Evolutionary conservation across 2,329 filamentous ascomycete species (phyloP).

Genomic region (Exophiala calicioides): DNA sequence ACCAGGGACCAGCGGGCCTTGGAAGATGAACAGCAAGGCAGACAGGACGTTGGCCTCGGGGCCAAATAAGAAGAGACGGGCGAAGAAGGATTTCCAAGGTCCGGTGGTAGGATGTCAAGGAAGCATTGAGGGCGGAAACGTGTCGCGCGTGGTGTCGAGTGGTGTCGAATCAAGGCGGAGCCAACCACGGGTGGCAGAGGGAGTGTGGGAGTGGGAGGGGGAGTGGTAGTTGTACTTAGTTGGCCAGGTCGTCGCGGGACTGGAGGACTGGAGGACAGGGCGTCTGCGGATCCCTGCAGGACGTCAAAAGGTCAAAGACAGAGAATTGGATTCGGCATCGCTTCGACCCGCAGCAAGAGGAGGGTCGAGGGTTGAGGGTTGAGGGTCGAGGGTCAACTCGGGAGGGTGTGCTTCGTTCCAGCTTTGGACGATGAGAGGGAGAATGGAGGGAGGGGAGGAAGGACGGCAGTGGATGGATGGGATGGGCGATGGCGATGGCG

Average conservation of each 20-base stretch:
- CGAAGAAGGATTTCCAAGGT: no score
- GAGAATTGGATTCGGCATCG: constrained; percentile 19
- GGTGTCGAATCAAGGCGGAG: not conserved
- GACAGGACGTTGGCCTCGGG: constrained; percentile 8
- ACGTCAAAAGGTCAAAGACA: constrained; percentile 15
- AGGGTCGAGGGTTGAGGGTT: constrained; percentile 5
- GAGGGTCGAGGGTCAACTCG: no score
- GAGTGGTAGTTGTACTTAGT: no score
- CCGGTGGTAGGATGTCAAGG: no score
- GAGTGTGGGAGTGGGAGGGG: not conserved
- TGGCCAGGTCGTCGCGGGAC: no score
- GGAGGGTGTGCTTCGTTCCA: no score
- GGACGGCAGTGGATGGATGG: not conserved
- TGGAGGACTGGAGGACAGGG: not conserved
- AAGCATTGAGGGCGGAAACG: constrained; percentile 1
- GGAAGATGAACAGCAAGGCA: not conserved
- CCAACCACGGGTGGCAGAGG: not conserved
- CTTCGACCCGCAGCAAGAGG: constrained; percentile 22
- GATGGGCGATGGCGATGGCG: no score
- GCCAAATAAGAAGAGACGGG: constrained; percentile 3
- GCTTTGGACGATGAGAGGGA: no score
- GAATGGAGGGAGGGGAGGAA: constrained; percentile 1
- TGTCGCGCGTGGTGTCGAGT: no score
- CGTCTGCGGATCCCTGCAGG: constrained; percentile 7
- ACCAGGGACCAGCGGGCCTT: not conserved